Evolutionary conservation across 768 basidiomycete species (phyloP).

Genomic region (Tricholomella constricta): DNA sequence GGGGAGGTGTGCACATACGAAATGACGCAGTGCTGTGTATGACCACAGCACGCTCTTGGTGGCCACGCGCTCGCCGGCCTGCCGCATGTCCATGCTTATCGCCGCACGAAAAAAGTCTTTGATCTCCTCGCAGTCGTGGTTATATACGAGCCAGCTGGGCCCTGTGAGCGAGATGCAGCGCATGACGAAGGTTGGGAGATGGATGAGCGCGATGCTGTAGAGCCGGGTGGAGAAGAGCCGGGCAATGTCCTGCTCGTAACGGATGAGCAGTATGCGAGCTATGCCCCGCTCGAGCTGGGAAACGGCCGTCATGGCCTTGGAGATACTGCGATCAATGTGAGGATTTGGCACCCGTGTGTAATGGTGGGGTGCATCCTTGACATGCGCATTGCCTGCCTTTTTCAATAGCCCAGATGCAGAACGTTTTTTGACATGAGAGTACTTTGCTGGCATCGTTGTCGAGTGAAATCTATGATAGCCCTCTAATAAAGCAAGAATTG

Average conservation of each 20-base stretch:
- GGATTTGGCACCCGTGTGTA: conserved; percentile 40
- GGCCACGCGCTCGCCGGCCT: conserved; percentile 76
- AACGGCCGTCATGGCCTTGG: conserved; percentile 60
- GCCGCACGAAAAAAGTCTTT: conserved; percentile 73
- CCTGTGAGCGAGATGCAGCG: conserved; percentile 62
- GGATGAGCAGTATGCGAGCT: conserved; percentile 63
- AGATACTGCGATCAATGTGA: conserved; percentile 55
- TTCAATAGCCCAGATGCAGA: conserved; percentile 49
- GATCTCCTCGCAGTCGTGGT: conserved; percentile 67
- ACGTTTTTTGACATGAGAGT: conserved; percentile 75
- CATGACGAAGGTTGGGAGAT: conserved; percentile 70
- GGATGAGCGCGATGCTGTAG: conserved; percentile 61
- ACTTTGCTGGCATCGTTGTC: conserved; percentile 63
- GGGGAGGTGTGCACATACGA: conserved; percentile 46
- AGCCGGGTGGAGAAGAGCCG: conserved; percentile 73
- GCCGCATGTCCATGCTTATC: conserved; percentile 76
- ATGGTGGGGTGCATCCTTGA: conserved; percentile 35
- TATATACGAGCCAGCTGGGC: conserved; percentile 69
- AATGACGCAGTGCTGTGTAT: conserved; percentile 75
- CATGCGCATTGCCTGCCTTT: conserved; percentile 36
- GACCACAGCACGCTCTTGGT: conserved; percentile 82
- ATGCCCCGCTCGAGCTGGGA: conserved; percentile 70
- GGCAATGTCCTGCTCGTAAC: conserved; percentile 75
- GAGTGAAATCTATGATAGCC: background rate
- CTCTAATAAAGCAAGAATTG: background rate